Base-by-base conservation (phyloP, 352 stramenopile species). In the Elongisporangium prolatum region DNA sequence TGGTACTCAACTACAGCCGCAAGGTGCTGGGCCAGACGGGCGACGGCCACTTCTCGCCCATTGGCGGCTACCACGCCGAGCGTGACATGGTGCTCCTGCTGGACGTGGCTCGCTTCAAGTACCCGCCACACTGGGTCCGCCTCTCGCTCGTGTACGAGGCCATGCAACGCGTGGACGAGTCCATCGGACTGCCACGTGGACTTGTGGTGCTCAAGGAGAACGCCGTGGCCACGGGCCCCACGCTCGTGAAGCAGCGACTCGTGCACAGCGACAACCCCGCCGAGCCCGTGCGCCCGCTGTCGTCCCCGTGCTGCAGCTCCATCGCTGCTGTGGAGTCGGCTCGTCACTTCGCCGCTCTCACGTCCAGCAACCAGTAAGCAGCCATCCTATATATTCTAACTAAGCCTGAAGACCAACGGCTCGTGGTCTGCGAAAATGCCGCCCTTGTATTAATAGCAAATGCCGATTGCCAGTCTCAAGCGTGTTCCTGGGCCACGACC, bases 91-190 rank as follows among this genome's bases (percentile, higher is more conserved):
- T 98, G 50, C 73, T 99, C 20, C 83, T 99, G 38, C 75, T 99
- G 56, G 97, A 99, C 63, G 96, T 97, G 9, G 94, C 96, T 38
- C 74, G 93, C 21, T 98, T 98, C 80, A 98, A 98, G 73, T 98
- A 99, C 70, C 88, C 95, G 18, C 96, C 96, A 48, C 82, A 92
- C 60, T 92, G 83, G 83, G 76, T 92, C 24, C 73, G 74, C 44
- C 67, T 92, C 24, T 75, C 74, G 21, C 60, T 68, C 6, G 69
- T 85, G 21, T 77, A 74, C 22, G 64, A 85, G 47, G 60, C 80
- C 22, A 84, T 90, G 70, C 72, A 86, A 52, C 55, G 44, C 17
- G 37, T 89, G 21, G 75, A 86, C 37, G 22, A 60, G 50, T 76
- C 77, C 21, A 88, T 73, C 49, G 69, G 78, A n/a, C 60, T 56